Base-by-base conservation (phyloP, 176 grass and related monocot genomes). In the Ensete glaucum region DNA sequence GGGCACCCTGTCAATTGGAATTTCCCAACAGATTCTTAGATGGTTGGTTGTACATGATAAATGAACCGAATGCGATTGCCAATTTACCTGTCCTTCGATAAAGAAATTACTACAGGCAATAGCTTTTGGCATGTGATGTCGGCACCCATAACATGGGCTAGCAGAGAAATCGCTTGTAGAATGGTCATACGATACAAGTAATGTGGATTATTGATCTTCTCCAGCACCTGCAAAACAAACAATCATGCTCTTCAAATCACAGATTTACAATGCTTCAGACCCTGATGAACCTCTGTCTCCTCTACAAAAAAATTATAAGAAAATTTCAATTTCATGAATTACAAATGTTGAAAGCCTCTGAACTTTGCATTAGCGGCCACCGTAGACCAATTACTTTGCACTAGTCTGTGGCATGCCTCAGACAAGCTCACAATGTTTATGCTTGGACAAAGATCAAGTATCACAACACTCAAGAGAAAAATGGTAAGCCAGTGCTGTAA, bases 151-250 rank as follows among this genome's bases (percentile, higher is more conserved):
- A 98, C 90, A 50, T 90, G 88, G 3, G 95, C 84, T 19, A 98
- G 63, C 43, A 98, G 82, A 10, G 90, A 93, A 62, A 98, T 89
- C 48, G 90, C 88, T 84, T 90, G 88, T 54, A 97, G 68, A 54
- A 85, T 88, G 11, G 94, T 97, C 94, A 93, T 93, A 11, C 90
- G 90, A 50, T 98, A 93, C 76, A 98, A 80, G 66, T 98, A 98
- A 68, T 98, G 95, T n/a, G 86, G 90, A 58, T 98, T 98, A 66
- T 86, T 93, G 77, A 98, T 91, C 80, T 93, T 98, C 75, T 98
- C 95, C 74, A 98, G 55, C 12, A 98, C 88, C 90, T 98, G 66
- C 8, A 80, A 71, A 72, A 78, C 19, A 53, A 78, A 90, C 63
- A 20, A 73, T 25, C 69, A 70, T 70, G 15, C 43, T 50, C 5